These are phyloP conservation scores for Abortiporus biennis DNA, from an alignment of 1,284 basidiomycete genomes.

Conservation along the genomic window DNA sequence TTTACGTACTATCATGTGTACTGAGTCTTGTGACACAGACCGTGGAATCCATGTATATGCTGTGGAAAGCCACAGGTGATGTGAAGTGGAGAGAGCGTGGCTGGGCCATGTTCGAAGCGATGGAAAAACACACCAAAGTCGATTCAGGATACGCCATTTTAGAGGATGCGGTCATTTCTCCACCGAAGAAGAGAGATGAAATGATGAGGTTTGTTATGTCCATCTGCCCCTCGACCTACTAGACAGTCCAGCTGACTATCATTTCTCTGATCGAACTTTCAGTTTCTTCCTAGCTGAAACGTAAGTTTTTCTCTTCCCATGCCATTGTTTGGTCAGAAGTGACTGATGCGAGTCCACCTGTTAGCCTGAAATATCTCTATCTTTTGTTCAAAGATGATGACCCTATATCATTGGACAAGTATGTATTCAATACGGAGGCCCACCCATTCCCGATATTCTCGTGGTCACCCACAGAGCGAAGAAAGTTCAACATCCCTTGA, in stretches of 20 bases:
- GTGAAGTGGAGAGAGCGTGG: constrained; percentile 67
- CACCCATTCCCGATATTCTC: constrained; percentile 68
- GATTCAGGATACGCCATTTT: constrained; percentile 53
- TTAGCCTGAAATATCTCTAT: constrained; percentile 59
- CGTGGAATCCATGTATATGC: constrained; percentile 58
- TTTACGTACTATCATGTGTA: background rate
- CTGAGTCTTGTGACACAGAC: constrained; percentile 36
- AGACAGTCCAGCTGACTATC: background rate
- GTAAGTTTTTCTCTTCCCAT: constrained; percentile 22
- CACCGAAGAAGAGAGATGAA: constrained; percentile 38
- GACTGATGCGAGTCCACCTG: constrained; percentile 1
- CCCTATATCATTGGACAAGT: constrained; percentile 56
- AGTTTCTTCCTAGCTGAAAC: constrained; percentile 72
- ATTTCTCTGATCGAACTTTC: too few relatives aligned
- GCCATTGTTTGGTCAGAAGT: background rate
- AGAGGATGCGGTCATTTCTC: constrained; percentile 34
- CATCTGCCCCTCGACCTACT: background rate
- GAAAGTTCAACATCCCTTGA: constrained; percentile 16
- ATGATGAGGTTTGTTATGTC: constrained; percentile 53
- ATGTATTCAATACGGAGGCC: constrained; percentile 83
- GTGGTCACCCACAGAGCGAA: constrained; percentile 37
- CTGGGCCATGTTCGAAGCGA: constrained; percentile 66
- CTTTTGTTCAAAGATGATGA: constrained; percentile 54
- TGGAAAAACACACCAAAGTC: constrained; percentile 52
- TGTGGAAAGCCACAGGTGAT: constrained; percentile 66